These are phyloP conservation scores for Boletus fagicola DNA, from an alignment of 768 basidiomycete genomes.

Conservation along the genomic window DNA sequence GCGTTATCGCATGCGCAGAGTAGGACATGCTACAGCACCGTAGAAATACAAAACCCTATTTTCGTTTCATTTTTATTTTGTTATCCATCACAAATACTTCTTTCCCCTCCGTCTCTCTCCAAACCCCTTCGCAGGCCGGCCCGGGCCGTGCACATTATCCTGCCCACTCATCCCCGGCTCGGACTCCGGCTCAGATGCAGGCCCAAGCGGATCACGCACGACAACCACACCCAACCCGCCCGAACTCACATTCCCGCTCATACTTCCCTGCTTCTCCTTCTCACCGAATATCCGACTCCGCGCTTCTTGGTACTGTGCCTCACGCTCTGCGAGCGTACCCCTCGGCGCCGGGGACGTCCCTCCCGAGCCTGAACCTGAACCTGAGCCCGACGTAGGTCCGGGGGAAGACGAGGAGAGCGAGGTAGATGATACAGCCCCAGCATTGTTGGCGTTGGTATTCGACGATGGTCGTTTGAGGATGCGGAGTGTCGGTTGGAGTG, in stretches of 20 bases:
- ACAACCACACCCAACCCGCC: conserved; percentile 16
- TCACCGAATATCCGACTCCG: conserved; percentile 69
- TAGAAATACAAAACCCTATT: not conserved
- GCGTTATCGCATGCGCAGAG: not conserved
- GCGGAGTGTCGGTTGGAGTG: conserved; percentile 60
- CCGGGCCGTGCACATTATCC: not conserved
- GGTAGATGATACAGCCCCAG: not conserved
- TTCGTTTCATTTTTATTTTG: not conserved
- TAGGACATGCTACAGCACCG: not conserved
- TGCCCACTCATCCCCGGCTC: not conserved
- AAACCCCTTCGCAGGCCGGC: conserved; percentile 28
- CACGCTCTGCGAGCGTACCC: conserved; percentile 55
- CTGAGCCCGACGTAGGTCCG: conserved; percentile 3
- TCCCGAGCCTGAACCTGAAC: not conserved
- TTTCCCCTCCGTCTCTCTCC: conserved; percentile 22
- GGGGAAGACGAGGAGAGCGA: conserved; percentile 20
- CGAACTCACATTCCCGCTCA: not conserved
- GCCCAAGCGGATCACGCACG: conserved; percentile 37
- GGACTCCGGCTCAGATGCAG: conserved; percentile 10
- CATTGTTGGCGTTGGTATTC: not conserved
- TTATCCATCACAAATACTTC: conserved; percentile 1
- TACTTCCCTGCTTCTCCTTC: conserved; percentile 6
- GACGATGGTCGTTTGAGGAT: conserved; percentile 69
- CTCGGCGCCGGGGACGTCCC: conserved; percentile 21
- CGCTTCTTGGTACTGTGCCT: conserved; percentile 71